Conservation (phyloP, 805 yeast genomes). For the Wickerhamiella lipophila region DNA sequence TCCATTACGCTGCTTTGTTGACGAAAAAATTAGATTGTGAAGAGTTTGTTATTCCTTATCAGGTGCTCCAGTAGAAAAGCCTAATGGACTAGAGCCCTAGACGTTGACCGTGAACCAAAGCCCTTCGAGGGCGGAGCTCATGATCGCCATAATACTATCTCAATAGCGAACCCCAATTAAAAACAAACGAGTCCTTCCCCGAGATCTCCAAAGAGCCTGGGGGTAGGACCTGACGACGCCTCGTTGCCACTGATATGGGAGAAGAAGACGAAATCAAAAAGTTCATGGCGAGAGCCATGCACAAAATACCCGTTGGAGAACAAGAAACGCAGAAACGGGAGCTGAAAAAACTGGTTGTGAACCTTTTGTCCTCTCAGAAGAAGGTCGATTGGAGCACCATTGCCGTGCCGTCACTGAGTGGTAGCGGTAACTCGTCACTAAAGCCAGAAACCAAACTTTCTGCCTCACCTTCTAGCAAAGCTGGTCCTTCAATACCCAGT, state of each 20-base stretch:
- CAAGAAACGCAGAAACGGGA: background rate
- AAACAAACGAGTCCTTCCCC: no score
- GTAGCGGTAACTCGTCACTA: background rate
- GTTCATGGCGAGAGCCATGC: constrained; percentile 1
- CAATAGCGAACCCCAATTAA: no score
- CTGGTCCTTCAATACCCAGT: no score
- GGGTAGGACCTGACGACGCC: background rate
- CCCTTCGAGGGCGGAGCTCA: no score
- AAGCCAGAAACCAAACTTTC: background rate
- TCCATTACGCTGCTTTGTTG: background rate
- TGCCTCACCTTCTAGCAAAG: no score
- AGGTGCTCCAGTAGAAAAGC: no score
- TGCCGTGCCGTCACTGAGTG: background rate
- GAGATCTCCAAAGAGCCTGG: no score
- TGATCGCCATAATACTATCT: no score
- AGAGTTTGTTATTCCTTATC: no score
- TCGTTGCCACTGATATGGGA: background rate
- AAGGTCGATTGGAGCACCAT: constrained; percentile 1
- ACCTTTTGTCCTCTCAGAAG: background rate
- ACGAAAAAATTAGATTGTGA: no score
- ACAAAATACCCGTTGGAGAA: background rate
- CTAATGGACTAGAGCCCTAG: no score
- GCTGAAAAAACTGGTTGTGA: background rate
- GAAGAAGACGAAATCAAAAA: constrained; percentile 1
- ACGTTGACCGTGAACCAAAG: no score